phyloP scores from a whole-genome alignment of 2,329 filamentous ascomycete genomes.

The Pseudogymnoascus sp. region DNA sequence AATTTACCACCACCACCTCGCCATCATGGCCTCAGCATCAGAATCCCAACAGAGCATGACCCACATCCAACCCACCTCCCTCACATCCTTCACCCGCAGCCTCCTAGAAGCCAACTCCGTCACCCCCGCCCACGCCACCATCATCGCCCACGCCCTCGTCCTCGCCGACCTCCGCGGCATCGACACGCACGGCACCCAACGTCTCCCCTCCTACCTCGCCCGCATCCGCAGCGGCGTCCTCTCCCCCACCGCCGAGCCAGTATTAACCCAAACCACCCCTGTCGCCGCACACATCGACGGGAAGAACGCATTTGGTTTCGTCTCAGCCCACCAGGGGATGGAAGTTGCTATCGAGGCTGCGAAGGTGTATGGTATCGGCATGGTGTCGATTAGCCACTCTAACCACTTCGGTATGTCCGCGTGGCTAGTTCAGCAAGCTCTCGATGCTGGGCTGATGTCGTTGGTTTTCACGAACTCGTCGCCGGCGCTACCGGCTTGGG shows the following conservation, averaged over 20 bases:
- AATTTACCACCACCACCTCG: neutral
- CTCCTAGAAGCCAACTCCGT: constrained; percentile 56
- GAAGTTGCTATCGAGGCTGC: constrained; percentile 58
- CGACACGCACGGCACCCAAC: constrained; percentile 71
- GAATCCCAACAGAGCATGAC: neutral
- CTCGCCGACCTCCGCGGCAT: constrained; percentile 70
- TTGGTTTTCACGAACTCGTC: constrained; percentile 30
- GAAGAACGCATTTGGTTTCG: constrained; percentile 66
- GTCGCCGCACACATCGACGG: constrained; percentile 61
- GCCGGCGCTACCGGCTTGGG: constrained; percentile 28
- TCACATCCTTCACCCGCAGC: constrained; percentile 37
- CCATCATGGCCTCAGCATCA: constrained; percentile 6
- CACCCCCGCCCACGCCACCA: constrained; percentile 45
- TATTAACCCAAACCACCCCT: constrained; percentile 54
- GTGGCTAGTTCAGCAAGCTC: constrained; percentile 68
- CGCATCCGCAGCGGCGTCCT: constrained; percentile 63
- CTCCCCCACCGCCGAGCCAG: constrained; percentile 49
- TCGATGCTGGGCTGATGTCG: constrained; percentile 61
- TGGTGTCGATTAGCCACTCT: constrained; percentile 65
- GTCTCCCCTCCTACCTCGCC: constrained; percentile 68
- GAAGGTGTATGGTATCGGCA: constrained; percentile 57
- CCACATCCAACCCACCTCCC: neutral
- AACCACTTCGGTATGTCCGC: constrained; percentile 82
- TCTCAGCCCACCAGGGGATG: constrained; percentile 61
- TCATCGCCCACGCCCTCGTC: constrained; percentile 60